phyloP scores from a whole-genome alignment of 2,329 filamentous ascomycete genomes.

The Scleromitrula shiraiana region DNA sequence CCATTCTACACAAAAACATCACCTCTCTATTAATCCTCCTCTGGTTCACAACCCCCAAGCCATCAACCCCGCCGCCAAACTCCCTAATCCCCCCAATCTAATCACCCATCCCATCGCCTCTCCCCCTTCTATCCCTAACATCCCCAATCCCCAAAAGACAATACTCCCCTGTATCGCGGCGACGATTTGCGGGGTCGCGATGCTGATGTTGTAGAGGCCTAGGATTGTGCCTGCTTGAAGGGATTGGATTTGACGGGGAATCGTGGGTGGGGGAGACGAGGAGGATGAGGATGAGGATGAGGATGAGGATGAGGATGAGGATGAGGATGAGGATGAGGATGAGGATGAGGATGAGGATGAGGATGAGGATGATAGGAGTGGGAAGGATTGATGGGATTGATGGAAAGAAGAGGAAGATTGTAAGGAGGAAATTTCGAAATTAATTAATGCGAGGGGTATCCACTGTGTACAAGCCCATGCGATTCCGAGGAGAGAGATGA shows the following conservation, averaged over 20 bases:
- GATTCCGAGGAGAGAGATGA: constrained; percentile 6
- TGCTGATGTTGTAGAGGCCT: constrained; percentile 10
- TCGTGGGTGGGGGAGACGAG: too few relatives aligned
- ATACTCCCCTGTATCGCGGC: constrained; percentile 4
- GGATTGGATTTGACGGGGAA: not conserved
- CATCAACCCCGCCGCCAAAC: not conserved
- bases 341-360: too few relatives aligned
- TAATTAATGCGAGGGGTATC: constrained; percentile 10
- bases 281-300: too few relatives aligned
- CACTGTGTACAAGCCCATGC: constrained; percentile 8
- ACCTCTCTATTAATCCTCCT: not conserved
- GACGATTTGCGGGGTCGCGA: constrained; percentile 7
- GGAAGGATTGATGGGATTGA: too few relatives aligned
- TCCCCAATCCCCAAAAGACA: constrained; percentile 3
- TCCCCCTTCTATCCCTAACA: not conserved
- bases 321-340: too few relatives aligned
- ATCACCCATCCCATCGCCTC: constrained; percentile 9
- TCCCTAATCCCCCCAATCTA: constrained; percentile 1
- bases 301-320: too few relatives aligned
- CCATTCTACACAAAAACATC: not conserved
- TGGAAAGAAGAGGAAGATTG: too few relatives aligned
- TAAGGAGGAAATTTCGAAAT: constrained; percentile 3
- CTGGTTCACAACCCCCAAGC: not conserved
- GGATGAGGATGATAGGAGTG: too few relatives aligned
- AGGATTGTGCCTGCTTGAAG: constrained; percentile 8